Base-by-base conservation (phyloP, 768 basidiomycete genomes). In the Lactifluus piperatus region DNA sequence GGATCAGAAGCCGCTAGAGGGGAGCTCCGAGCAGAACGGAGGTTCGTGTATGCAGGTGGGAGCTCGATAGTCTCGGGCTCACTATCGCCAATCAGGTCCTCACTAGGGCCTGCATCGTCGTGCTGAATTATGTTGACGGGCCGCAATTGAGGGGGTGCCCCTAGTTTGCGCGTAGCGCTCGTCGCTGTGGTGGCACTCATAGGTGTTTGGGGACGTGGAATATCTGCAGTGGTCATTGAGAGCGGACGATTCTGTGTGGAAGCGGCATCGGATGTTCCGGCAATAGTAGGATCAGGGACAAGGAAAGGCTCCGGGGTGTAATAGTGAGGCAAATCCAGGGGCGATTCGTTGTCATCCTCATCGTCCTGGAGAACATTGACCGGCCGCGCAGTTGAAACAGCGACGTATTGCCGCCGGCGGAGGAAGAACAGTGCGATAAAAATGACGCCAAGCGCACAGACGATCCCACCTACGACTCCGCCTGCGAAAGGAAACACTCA, bases 81-180 rank as follows among this genome's bases (percentile, higher is more conserved):
- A 8, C 71, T 73, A 1, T 70, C 72, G 16, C 54, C 63, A 60
- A 22, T 5, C 6, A 32, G n/a, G 2, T 69, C 71, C 57, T 77
- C 78, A 5, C 82, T 79, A 8, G 72, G 72, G 1, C 90, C 89
- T 0, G 86, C 90, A 68, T 92, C 90, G 63, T 91, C 88, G 65
- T 92, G 90, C 71, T 91, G 90, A 46, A 91, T 79, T 66, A 90
- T 81, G 67, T 91, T 91, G 34, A 92, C 82, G 0, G 87, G 78
- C 47, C 88, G 75, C 73, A 89, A 73, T 62, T 71, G 74, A 39
- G 83, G 75, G 54, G 77, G 70, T 41, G 68, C 68, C 2, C 74
- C 70, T 9, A 75, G 74, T 54, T 79, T 80, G 64, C 82, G 82
- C 24, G 67, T 64, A 66, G 77, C 72, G 14, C 64, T 69, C 43